Evolutionary conservation across 1,284 basidiomycete genomes (phyloP).

Genomic region (Ganoderma leucocontextum): DNA sequence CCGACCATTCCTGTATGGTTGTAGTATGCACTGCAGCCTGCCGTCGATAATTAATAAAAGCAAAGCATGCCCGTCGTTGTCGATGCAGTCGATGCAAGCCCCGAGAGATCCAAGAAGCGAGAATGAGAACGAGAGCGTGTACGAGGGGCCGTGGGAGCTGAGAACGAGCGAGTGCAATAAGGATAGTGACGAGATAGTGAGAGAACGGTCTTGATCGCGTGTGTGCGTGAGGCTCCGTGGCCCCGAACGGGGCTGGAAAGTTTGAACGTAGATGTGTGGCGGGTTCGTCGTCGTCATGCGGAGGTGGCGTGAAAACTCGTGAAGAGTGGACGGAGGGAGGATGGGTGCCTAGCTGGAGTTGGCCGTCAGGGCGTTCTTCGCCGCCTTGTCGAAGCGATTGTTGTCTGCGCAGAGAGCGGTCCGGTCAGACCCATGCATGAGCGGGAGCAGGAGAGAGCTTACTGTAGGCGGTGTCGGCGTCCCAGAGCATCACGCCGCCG

Average conservation of each 20-base stretch:
- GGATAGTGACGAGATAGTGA: not conserved
- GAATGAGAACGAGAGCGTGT: not conserved
- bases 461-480: slow-evolving; percentile 41
- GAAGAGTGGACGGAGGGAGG: not conserved
- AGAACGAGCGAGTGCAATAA: slow-evolving; percentile 1
- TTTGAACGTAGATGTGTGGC: not conserved
- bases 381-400: slow-evolving; percentile 40
- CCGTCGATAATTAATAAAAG: not conserved
- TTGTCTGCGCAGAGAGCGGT: slow-evolving; percentile 34
- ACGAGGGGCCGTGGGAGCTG: not conserved
- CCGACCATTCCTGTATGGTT: slow-evolving; percentile 1
- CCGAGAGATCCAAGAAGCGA: not conserved
- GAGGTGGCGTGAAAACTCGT: not conserved
- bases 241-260: not conserved
- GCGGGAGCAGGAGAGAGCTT: slow-evolving; percentile 14
- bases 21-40: too few species aligned
- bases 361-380: slow-evolving; percentile 38
- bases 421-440: not conserved
- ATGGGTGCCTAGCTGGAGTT: not conserved
- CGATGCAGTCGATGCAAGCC: slow-evolving; percentile 6
- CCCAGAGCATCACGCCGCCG: slow-evolving; percentile 69
- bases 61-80: not conserved
- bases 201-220: not conserved
- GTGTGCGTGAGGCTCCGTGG: not conserved
- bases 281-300: not conserved